Percentiles rank a stretch among this genome's conserved stretches.
Evolutionary conservation across 768 basidiomycete genomes (phyloP).

Genomic region (Neoboletus brunneissimus): DNA sequence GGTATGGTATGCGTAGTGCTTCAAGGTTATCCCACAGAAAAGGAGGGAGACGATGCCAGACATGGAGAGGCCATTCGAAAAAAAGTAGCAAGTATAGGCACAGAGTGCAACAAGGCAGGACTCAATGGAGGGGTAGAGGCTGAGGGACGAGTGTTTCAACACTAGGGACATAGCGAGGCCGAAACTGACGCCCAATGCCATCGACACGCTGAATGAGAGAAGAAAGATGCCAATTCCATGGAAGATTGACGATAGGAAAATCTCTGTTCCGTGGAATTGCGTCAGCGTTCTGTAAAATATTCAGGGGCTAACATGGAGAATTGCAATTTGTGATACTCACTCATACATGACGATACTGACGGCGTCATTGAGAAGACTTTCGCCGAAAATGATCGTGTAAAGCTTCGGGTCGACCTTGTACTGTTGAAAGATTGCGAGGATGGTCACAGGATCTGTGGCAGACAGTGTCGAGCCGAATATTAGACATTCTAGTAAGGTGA

Average conservation of each 20-base stretch:
- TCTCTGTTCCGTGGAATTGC: conserved; percentile 86
- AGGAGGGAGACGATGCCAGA: conserved; percentile 96
- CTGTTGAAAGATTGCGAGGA: conserved; percentile 96
- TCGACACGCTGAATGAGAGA: conserved; percentile 90
- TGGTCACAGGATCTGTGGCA: conserved; percentile 97
- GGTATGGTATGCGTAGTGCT: conserved; percentile 99
- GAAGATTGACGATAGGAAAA: conserved; percentile 85
- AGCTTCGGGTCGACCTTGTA: conserved; percentile 98
- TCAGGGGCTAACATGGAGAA: background rate
- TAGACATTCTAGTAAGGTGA: conserved; percentile 89
- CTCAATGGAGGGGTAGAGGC: conserved; percentile 88
- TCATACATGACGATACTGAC: conserved; percentile 99
- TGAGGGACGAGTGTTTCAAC: conserved; percentile 90
- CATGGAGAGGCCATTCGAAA: conserved; percentile 94
- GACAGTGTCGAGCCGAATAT: conserved; percentile 96
- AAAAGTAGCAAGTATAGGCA: conserved; percentile 97
- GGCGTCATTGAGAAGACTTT: conserved; percentile 95
- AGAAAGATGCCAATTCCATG: conserved; percentile 98
- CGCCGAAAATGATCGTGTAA: conserved; percentile 96
- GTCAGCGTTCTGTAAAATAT: conserved; percentile 67
- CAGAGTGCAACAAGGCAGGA: conserved; percentile 93
- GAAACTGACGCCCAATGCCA: conserved; percentile 90
- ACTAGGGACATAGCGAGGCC: conserved; percentile 89
- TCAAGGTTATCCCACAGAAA: conserved; percentile 98
- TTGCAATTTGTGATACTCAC: conserved; percentile 50